Base-by-base conservation (phyloP, 805 yeast species). In the Candida manassasensis region DNA sequence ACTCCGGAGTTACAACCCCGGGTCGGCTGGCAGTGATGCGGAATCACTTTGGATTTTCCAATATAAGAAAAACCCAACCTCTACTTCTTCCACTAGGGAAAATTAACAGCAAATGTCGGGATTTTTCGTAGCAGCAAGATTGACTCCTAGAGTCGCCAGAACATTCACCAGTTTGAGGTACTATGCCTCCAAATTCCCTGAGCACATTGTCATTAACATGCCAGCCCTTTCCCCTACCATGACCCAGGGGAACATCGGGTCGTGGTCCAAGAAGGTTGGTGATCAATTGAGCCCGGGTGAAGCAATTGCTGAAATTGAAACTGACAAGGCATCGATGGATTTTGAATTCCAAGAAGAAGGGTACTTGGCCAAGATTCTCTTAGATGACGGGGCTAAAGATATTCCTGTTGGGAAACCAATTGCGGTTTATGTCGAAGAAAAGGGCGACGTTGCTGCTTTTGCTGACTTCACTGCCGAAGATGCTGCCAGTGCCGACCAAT, bases 141-240 rank as follows among this genome's bases (percentile, higher is more conserved):
- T 58, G 47, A 48, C 55, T 26, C 33, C 43, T n/a, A 27, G 32
- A 19, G 37, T 29, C 12, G 27, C 25, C 37, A 35, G 44, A 34
- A 51, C 55, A 36, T 40, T 45, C 36, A 54, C 59, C 42, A 53
- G 51, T 32, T 40, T 37, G 34, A 55, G 73, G 50, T 58, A 61
- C 40, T 67, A 67, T 52, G 55, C 71, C 17, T 61, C 71, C 19
- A 64, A 67, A 47, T 85, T 77, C 66, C 96, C 96, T 22, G 63
- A 79, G 14, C 97, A 93, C 65, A 78, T 84, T 41, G 80, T 93
- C 55, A 87, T 93, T 52, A 82, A 81, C 59, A 93, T 93, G 98
- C 99, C 98, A 32, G 98, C 99, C 7, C 71, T 93, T 53, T 90
- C 97, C n/a, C 98, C 99, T 47, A 93, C 99, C 36, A 93, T 93